A percentile compares a stretch with the other conserved stretches of the same genome.
Evolutionary conservation across 2,329 filamentous ascomycete genomes (phyloP).

Genomic region (Talaromyces sp.): DNA sequence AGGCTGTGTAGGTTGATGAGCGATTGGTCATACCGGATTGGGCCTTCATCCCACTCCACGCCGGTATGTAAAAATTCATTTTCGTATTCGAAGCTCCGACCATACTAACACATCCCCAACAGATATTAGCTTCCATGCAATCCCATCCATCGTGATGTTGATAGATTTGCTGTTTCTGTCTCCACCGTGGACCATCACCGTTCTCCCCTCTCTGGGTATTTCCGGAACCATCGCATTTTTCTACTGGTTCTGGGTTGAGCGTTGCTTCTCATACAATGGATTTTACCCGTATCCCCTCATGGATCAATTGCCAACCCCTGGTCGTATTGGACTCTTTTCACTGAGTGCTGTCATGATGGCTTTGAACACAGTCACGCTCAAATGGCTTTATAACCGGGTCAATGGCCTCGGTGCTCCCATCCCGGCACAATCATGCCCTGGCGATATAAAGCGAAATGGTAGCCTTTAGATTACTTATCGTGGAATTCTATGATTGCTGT

Average conservation of each 20-base stretch:
- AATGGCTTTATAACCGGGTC: slow-evolving; percentile 66
- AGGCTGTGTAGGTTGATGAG: slow-evolving; percentile 42
- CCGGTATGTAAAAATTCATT: slow-evolving; percentile 39
- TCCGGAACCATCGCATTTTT: slow-evolving; percentile 56
- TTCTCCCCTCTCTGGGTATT: slow-evolving; percentile 53
- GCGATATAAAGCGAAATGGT: slow-evolving; percentile 32
- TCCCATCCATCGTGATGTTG: slow-evolving; percentile 57
- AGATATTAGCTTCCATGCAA: slow-evolving; percentile 54
- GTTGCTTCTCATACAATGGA: slow-evolving; percentile 61
- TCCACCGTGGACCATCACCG: slow-evolving; percentile 62
- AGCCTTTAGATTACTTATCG: slow-evolving; percentile 14
- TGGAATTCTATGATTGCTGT: too few relatives aligned
- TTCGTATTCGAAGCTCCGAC: background rate
- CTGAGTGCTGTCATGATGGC: slow-evolving; percentile 73
- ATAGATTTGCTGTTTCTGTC: slow-evolving; percentile 61
- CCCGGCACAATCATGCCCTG: slow-evolving; percentile 29
- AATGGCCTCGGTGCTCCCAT: slow-evolving; percentile 39
- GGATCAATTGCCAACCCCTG: slow-evolving; percentile 63
- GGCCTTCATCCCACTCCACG: slow-evolving; percentile 38
- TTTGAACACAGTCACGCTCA: slow-evolving; percentile 66
- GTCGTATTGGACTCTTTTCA: slow-evolving; percentile 70
- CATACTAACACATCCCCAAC: slow-evolving; percentile 3
- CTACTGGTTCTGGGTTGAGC: slow-evolving; percentile 68
- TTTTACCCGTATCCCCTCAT: slow-evolving; percentile 89
- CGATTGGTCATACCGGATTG: slow-evolving; percentile 54